phyloP scores from a whole-genome alignment of 176 grass and related monocot genomes.

The Elymus sibiricus region DNA sequence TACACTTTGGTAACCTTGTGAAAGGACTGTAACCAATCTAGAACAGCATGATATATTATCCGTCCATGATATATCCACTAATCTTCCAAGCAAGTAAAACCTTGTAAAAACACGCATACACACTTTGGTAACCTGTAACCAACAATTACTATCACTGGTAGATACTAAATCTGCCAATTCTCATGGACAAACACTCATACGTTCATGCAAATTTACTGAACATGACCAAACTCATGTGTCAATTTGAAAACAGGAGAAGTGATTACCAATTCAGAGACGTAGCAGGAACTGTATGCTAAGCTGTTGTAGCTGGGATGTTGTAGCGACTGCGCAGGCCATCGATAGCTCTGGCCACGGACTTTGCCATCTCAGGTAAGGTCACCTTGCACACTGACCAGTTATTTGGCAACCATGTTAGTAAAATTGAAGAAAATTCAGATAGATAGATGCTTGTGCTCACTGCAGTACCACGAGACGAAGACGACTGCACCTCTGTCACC shows the following conservation, averaged over 20 bases:
- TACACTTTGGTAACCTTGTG: background rate
- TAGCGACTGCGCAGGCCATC: slow-evolving; percentile 51
- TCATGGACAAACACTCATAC: background rate
- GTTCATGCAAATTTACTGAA: no score
- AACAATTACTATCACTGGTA: background rate
- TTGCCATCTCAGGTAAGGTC: slow-evolving; percentile 37
- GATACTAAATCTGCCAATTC: background rate
- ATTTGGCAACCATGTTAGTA: background rate
- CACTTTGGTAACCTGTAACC: background rate
- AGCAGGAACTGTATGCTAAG: slow-evolving; percentile 7
- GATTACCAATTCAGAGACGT: background rate
- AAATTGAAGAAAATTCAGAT: slow-evolving; percentile 22
- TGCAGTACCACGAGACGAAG: slow-evolving; percentile 52
- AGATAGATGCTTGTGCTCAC: background rate
- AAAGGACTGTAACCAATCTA: background rate
- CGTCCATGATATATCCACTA: no score
- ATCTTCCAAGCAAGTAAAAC: no score
- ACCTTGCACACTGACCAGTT: slow-evolving; percentile 52
- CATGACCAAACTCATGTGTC: no score
- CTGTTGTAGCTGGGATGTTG: slow-evolving; percentile 35
- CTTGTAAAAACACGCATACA: no score
- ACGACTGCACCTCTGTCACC: slow-evolving; percentile 47
- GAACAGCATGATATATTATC: no score
- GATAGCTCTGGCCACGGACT: slow-evolving; percentile 27
- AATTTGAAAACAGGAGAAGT: background rate